A percentile compares a stretch with the other conserved stretches of the same genome.
Evolutionary conservation across 306 rosid genomes (phyloP).

Genomic region (Leucaena leucocephala): DNA sequence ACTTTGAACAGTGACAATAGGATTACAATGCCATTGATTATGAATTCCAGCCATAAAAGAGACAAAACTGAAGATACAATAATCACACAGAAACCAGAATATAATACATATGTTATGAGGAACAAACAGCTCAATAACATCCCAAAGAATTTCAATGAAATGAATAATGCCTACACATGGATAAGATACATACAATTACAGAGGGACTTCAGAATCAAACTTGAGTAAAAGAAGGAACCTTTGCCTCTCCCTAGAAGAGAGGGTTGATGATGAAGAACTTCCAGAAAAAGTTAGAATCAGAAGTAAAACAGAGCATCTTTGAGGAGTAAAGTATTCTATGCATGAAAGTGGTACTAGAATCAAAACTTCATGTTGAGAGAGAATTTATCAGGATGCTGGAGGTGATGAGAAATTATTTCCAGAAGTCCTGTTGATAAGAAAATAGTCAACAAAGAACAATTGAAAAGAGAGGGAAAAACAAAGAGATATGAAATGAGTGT

Average conservation of each 20-base stretch:
- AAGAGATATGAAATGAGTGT: conserved; percentile 5
- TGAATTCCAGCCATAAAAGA: not conserved
- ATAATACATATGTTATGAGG: conserved; percentile 10
- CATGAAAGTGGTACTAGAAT: conserved; percentile 8
- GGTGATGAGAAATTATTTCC: conserved; percentile 69
- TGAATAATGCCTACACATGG: conserved; percentile 46
- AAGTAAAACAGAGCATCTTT: not conserved
- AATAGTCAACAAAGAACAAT: conserved; percentile 38
- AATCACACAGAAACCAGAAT: conserved; percentile 24
- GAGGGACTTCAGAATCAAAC: conserved; percentile 31
- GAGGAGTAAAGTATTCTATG: conserved; percentile 2
- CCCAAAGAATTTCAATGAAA: conserved; percentile 28
- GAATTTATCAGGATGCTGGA: conserved; percentile 57
- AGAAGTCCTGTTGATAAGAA: conserved; percentile 54
- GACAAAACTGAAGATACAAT: not conserved
- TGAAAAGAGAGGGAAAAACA: not conserved
- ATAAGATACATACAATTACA: conserved; percentile 38
- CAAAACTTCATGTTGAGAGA: conserved; percentile 33
- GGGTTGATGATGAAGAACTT: conserved; percentile 38
- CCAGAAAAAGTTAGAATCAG: conserved; percentile 33
- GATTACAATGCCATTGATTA: not conserved
- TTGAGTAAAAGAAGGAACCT: conserved; percentile 35
- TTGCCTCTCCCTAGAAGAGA: conserved; percentile 19
- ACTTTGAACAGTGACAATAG: not conserved
- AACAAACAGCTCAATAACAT: not conserved